Conservation (phyloP, 2,329 filamentous ascomycete species). For the Aspergillus terreus region DNA sequence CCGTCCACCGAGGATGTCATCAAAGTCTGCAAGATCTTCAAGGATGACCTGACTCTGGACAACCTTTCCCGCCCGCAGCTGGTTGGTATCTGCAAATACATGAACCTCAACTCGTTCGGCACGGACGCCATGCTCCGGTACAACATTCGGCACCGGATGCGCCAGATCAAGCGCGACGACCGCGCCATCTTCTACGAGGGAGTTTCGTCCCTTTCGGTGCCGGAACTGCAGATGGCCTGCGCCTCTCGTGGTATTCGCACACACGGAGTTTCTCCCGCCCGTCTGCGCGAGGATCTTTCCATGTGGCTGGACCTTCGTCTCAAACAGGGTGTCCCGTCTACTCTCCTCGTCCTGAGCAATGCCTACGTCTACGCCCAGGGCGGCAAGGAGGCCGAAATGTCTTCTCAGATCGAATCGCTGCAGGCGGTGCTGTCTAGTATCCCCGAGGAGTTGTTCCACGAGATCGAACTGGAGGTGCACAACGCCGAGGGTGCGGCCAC, state of each 20-base stretch:
- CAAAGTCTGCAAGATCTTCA: slow-evolving; percentile 98
- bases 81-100: slow-evolving; percentile 96
- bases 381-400: slow-evolving; percentile 76
- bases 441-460: slow-evolving; percentile 97
- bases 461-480: slow-evolving; percentile 97
- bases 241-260: slow-evolving; percentile 89
- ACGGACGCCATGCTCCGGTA: slow-evolving; percentile 98
- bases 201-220: slow-evolving; percentile 86
- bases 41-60: slow-evolving; percentile 94
- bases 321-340: slow-evolving; percentile 92
- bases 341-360: slow-evolving; percentile 90
- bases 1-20: slow-evolving; percentile 89
- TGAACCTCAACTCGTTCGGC: slow-evolving; percentile 95
- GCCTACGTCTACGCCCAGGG: slow-evolving; percentile 86
- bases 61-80: slow-evolving; percentile 93
- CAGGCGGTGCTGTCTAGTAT: slow-evolving; percentile 91
- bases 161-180: slow-evolving; percentile 98
- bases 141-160: slow-evolving; percentile 94
- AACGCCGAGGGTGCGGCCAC: slow-evolving; percentile 94
- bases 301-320: slow-evolving; percentile 93
- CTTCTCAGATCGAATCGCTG: slow-evolving; percentile 86
- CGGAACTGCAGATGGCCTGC: slow-evolving; percentile 87
- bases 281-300: slow-evolving; percentile 83
- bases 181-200: slow-evolving; percentile 91
- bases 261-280: slow-evolving; percentile 82